Evolutionary conservation across 2,329 filamentous ascomycete genomes (phyloP), one percentile per base, ranked within the genome.

Genomic region (Penicillium sp.): DNA sequence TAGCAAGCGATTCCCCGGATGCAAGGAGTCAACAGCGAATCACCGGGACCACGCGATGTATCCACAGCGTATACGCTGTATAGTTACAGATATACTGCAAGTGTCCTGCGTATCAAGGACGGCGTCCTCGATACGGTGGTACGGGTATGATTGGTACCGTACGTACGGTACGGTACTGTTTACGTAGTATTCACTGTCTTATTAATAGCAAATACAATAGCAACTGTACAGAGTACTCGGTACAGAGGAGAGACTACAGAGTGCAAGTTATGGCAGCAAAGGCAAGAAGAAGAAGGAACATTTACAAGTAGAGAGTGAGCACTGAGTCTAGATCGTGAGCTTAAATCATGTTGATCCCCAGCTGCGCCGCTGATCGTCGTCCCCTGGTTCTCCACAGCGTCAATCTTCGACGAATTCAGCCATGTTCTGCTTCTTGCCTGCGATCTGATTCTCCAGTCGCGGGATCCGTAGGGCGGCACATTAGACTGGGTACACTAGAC

Each of bases 31-130:
- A 18, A 5, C 5, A 12, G 21, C 45, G 20, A 53, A 53, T 35
- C 33, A 53, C 49, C 51, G 42, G 33, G 40, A 40, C 52, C 52
- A 55, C 52, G 52, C 52, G 52, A 55, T 42, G 35, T 38, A 38
- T 33, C 35, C 35, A n/a, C 3, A 38, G 7, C 3, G 21, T 40
- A n/a, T n/a, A n/a, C n/a, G n/a, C n/a, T n/a, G n/a, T n/a, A n/a
- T n/a, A n/a, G n/a, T n/a, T n/a, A n/a, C n/a, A n/a, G n/a, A n/a
- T n/a, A n/a, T n/a, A n/a, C n/a, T n/a, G n/a, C n/a, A n/a, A n/a
- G n/a, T n/a, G n/a, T n/a, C n/a, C n/a, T n/a, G n/a, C n/a, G n/a
- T n/a, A n/a, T n/a, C 33, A 33, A 9, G 12, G 5, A 40, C 12
- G 4, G 4, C 4, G 16, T 6, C 11, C 35, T 14, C 26, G 4